phyloP scores from a whole-genome alignment of 257 asterid genomes.

The Knoxia roxburghii region DNA sequence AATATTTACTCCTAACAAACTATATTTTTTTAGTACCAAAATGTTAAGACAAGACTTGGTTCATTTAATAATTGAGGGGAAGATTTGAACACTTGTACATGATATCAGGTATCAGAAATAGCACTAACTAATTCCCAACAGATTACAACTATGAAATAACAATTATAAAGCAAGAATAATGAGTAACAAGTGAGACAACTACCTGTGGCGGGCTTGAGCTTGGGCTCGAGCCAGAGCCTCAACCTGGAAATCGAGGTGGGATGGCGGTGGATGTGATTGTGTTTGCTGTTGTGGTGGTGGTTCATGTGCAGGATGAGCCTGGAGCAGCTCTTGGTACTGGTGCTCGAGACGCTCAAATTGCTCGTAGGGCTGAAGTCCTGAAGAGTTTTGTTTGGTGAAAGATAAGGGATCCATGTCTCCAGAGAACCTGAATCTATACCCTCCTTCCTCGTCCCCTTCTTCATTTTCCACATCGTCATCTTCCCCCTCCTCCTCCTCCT shows the following conservation, averaged over 20 bases:
- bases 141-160: not conserved
- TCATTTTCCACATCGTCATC: conserved; percentile 34
- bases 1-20: too few species aligned
- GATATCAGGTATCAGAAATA: too few species aligned
- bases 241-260: not conserved
- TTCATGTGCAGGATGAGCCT: conserved; percentile 20
- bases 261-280: not conserved
- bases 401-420: conserved; percentile 71
- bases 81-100: too few species aligned
- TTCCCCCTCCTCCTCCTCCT: not conserved
- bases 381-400: conserved; percentile 57
- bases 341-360: conserved; percentile 59
- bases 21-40: too few species aligned
- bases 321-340: conserved; percentile 60
- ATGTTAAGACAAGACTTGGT: too few species aligned
- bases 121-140: not conserved
- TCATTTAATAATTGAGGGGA: too few species aligned
- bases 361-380: conserved; percentile 64
- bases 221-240: conserved; percentile 6
- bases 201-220: conserved; percentile 16
- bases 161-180: not conserved
- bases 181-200: not conserved
- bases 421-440: conserved; percentile 47
- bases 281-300: not conserved
- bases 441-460: conserved; percentile 45